Conservation (phyloP, 139 green algal species). For the Choricystis sp. region DNA sequence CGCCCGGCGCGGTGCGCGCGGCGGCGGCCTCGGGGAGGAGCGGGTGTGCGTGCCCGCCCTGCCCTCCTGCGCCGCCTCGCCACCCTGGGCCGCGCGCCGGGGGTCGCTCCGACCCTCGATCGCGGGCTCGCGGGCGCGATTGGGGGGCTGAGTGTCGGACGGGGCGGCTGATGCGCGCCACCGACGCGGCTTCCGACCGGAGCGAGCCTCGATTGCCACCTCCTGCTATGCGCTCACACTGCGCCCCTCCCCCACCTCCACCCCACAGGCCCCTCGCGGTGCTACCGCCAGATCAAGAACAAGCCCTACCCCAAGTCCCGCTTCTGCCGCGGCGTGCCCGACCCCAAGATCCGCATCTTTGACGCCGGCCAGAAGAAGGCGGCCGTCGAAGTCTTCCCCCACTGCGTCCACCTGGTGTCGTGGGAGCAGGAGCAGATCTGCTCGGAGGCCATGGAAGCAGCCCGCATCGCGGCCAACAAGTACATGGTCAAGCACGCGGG, state of each 20-base stretch:
- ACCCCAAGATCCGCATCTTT: constrained; percentile 99
- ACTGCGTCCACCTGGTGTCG: constrained; percentile 89
- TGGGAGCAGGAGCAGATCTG: constrained; percentile 88
- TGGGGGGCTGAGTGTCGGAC: no score
- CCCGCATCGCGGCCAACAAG: constrained; percentile 98
- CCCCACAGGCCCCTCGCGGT: constrained; percentile 55
- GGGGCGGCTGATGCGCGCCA: no score
- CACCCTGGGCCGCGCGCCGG: no score
- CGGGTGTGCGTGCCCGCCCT: no score
- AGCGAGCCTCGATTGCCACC: no score
- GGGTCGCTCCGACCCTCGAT: no score
- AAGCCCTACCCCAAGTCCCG: constrained; percentile 99
- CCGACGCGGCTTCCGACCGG: no score
- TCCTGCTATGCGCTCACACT: no score
- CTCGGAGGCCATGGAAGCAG: constrained; percentile 85
- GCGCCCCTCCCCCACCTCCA: neutral
- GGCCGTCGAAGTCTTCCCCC: constrained; percentile 83
- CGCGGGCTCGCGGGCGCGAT: no score
- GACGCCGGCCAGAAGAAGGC: constrained; percentile 91
- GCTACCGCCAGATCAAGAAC: constrained; percentile 98
- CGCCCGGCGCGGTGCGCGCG: no score
- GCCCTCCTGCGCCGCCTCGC: no score
- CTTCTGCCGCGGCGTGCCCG: constrained; percentile 95
- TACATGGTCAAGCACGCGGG: constrained; percentile 97
- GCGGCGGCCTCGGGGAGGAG: no score